phyloP scores from a whole-genome alignment of 192 early-diverging fungal species.

The Backusella liffmaniae region DNA sequence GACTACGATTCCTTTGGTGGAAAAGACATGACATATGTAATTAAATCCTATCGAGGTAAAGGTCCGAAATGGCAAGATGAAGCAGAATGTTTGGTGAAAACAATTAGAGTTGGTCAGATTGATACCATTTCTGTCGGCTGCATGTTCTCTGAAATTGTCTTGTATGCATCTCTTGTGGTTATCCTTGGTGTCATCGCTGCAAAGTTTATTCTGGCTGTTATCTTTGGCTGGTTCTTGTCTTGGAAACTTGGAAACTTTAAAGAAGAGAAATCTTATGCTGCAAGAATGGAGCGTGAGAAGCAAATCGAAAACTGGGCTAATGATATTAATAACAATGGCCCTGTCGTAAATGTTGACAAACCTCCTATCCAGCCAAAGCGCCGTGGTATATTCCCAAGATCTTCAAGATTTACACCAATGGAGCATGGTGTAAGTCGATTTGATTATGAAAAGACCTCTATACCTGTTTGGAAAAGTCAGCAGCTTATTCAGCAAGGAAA shows the following conservation, averaged over 20 bases:
- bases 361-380: constrained; percentile 5
- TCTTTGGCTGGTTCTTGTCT: constrained; percentile 83
- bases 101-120: constrained; percentile 76
- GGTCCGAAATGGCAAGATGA: constrained; percentile 40
- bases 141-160: constrained; percentile 69
- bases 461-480: constrained; percentile 12
- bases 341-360: not conserved
- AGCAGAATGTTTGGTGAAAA: constrained; percentile 70
- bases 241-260: constrained; percentile 77
- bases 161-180: constrained; percentile 77
- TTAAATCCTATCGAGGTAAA: constrained; percentile 44
- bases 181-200: constrained; percentile 62
- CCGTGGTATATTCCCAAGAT: constrained; percentile 31
- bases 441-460: constrained; percentile 3
- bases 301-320: constrained; percentile 79
- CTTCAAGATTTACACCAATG: constrained; percentile 36
- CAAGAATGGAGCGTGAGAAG: constrained; percentile 62
- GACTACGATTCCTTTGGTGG: constrained; percentile 29
- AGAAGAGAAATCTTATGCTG: constrained; percentile 59
- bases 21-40: constrained; percentile 54
- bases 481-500: not conserved
- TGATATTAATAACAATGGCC: constrained; percentile 57
- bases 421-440: constrained; percentile 27
- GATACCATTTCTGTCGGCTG: constrained; percentile 82
- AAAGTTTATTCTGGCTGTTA: constrained; percentile 73